Conservation (phyloP, 805 yeast genomes). For the Priceomyces haplophilus region DNA sequence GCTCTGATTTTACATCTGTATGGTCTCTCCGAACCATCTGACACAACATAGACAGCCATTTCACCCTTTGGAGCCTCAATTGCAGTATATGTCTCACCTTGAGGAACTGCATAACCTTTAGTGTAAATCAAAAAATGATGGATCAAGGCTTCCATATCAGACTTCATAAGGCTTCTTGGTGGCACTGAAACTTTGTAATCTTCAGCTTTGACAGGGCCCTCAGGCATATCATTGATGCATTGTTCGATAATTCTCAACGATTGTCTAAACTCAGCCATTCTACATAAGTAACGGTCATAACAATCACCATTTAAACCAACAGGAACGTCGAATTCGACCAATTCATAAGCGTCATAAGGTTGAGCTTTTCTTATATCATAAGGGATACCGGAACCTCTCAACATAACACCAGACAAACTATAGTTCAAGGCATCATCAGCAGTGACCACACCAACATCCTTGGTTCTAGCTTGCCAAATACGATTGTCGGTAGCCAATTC, state of each 20-base stretch:
- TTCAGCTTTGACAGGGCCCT: constrained; percentile 88
- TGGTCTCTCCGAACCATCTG: constrained; percentile 88
- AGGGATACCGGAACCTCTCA: constrained; percentile 88
- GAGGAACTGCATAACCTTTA: constrained; percentile 85
- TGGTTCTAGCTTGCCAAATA: constrained; percentile 87
- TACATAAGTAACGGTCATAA: constrained; percentile 81
- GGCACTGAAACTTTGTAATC: constrained; percentile 85
- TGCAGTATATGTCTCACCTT: constrained; percentile 87
- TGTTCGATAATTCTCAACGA: constrained; percentile 85
- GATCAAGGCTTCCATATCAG: constrained; percentile 88
- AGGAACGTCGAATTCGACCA: constrained; percentile 81
- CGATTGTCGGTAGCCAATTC: constrained; percentile 87
- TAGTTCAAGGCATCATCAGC: constrained; percentile 87
- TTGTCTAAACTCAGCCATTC: constrained; percentile 93
- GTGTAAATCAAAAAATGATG: constrained; percentile 87
- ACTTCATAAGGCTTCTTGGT: constrained; percentile 77
- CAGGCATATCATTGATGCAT: constrained; percentile 88
- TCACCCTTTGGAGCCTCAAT: constrained; percentile 96
- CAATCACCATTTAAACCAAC: constrained; percentile 89
- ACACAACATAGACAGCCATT: constrained; percentile 85
- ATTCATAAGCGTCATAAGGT: constrained; percentile 87
- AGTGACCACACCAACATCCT: constrained; percentile 73
- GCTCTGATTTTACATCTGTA: constrained; percentile 91
- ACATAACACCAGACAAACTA: constrained; percentile 81
- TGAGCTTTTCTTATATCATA: constrained; percentile 81